A percentile compares a stretch with the other conserved stretches of the same genome.
Evolutionary conservation across 345 rosid genomes (phyloP).

Genomic region (Boechera retrofracta): DNA sequence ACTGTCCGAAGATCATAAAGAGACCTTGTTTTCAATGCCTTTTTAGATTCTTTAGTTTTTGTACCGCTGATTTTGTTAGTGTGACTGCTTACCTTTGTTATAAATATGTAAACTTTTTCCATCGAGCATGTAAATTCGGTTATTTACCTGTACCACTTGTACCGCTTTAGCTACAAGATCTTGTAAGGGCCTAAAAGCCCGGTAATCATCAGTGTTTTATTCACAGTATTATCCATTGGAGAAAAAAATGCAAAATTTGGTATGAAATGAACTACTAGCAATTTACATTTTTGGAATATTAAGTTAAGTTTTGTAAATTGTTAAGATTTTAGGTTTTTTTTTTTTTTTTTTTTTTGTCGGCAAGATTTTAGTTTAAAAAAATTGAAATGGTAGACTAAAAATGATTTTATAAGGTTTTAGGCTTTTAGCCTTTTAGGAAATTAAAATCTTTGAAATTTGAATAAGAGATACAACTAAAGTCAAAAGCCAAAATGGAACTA

Average conservation of each 20-base stretch:
- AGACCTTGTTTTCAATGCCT: neutral
- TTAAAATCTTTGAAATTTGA: too few species aligned
- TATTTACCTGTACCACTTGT: neutral
- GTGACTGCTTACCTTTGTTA: neutral
- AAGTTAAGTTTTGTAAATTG: too few species aligned
- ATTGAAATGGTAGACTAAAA: neutral
- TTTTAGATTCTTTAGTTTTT: neutral
- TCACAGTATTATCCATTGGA: neutral
- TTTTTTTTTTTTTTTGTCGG: too few species aligned
- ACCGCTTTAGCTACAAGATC: neutral
- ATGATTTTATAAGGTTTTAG: neutral
- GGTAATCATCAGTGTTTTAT: neutral
- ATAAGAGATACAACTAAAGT: neutral
- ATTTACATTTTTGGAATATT: too few species aligned
- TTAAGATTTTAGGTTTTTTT: too few species aligned
- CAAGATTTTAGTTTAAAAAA: too few species aligned
- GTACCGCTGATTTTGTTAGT: neutral
- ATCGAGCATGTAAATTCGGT: too few species aligned
- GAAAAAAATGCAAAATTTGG: too few species aligned
- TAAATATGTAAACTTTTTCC: too few species aligned
- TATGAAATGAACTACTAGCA: neutral
- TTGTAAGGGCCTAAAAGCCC: neutral
- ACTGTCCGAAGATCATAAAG: constrained; percentile 1
- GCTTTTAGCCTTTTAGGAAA: too few species aligned
- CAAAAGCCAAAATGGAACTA: neutral